Evolutionary conservation across 2,329 filamentous ascomycete genomes (phyloP).

Genomic region (Hysterium pulicare): DNA sequence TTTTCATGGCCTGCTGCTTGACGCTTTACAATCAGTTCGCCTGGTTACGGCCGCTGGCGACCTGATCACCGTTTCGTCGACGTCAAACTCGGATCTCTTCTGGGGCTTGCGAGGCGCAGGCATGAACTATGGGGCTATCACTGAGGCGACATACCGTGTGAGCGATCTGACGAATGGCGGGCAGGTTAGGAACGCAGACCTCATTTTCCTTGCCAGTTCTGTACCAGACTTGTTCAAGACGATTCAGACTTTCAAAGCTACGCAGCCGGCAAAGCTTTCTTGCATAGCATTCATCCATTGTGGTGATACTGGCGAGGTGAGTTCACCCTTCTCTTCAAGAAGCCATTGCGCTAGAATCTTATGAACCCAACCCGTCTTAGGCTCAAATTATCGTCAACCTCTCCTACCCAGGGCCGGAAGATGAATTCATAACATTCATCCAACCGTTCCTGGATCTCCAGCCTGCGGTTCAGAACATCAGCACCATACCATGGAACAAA

Average conservation of each 20-base stretch:
- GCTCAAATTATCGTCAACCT: background rate
- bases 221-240: background rate
- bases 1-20: conserved; percentile 38
- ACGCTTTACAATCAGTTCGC: conserved; percentile 18
- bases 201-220: background rate
- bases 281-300: background rate
- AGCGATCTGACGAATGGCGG: conserved; percentile 10
- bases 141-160: conserved; percentile 6
- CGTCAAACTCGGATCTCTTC: conserved; percentile 33
- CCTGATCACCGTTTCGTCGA: conserved; percentile 24
- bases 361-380: background rate
- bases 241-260: background rate
- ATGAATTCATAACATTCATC: background rate
- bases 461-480: background rate
- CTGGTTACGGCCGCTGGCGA: conserved; percentile 18
- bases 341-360: no score
- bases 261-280: background rate
- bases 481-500: background rate
- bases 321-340: no score
- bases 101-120: conserved; percentile 36
- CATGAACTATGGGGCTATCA: conserved; percentile 33
- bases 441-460: background rate
- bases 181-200: conserved; percentile 13
- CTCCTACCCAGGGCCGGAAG: background rate
- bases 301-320: no score